phyloP scores from a whole-genome alignment of 2,329 filamentous ascomycete species.

The Exophiala mesophila region DNA sequence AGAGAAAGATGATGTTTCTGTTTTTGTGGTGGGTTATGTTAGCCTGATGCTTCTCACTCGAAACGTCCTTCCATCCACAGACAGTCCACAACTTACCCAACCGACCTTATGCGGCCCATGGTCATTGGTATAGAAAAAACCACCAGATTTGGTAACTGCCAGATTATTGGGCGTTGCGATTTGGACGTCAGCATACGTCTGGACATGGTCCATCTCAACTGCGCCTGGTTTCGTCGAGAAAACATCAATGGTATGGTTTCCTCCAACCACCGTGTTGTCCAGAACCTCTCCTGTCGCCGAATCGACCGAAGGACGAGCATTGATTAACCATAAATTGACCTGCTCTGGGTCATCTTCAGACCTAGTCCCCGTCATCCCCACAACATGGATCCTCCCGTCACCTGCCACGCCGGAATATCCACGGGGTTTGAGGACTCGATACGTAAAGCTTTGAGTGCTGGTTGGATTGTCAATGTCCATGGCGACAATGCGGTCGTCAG shows the following conservation, averaged over 20 bases:
- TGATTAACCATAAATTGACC: conserved; percentile 31
- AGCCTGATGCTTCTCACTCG: neutral
- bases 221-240: conserved; percentile 30
- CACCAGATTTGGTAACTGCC: conserved; percentile 32
- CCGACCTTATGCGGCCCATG: conserved; percentile 30
- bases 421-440: conserved; percentile 23
- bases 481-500: conserved; percentile 28
- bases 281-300: conserved; percentile 29
- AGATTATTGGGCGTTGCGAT: conserved; percentile 36
- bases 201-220: conserved; percentile 30
- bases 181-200: conserved; percentile 29
- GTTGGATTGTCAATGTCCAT: conserved; percentile 28
- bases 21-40: too few relatives aligned
- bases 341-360: conserved; percentile 16
- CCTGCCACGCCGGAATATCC: conserved; percentile 27
- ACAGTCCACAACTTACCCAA: conserved; percentile 15
- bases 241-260: conserved; percentile 36
- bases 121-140: conserved; percentile 37
- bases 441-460: conserved; percentile 9
- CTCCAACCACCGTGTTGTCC: conserved; percentile 30
- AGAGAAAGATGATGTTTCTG: conserved; percentile 24
- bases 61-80: neutral
- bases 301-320: conserved; percentile 33
- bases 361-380: conserved; percentile 26
- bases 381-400: conserved; percentile 33